Base-by-base conservation (phyloP, 78 protist species). In the Dictyostelium capitatum region DNA sequence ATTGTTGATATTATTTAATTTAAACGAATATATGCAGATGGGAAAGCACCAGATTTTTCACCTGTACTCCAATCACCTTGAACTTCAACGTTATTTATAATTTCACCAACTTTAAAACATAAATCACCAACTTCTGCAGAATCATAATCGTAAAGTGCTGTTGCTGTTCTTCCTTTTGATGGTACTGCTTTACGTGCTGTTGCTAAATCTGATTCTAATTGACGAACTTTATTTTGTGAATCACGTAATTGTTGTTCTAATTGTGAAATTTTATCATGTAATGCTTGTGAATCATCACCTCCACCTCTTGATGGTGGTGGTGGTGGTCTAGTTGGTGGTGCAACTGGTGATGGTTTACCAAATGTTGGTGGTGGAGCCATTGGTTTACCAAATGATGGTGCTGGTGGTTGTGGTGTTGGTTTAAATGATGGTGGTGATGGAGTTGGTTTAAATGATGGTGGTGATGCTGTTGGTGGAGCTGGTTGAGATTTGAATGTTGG, bases 261-360 rank as follows among this genome's bases (percentile, higher is more conserved):
- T 23, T 43, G 51, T 50, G 48, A 17, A 3, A 87, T 28, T 47
- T 74, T 46, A 6, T 69, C 77, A 12, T 20, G 15, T 7, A 82
- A 82, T 23, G 32, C 64, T 77, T 74, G 78, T 7, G 79, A 43
- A 19, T 87, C 92, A n/a, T 51, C 56, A 25, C 46, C 64, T 23
- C 56, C 81, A 4, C 23, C 19, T 25, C 92, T 87, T 6, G 78
- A 8, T 77, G 92, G 92, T 48, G 92, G 92, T n/a, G 92, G 92
- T 53, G 92, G 92, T 87, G 82, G 92, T 57, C 81, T 75, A 7
- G 79, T 37, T 20, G 67, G 56, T 72, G 90, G 90, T 5, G 90
- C 57, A 14, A 37, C 65, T 41, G 32, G 46, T 72, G 79, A 67
- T 11, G 90, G 74, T 14, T 7, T 46, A 30, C 20, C 51, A 25